Conservation (phyloP, 176 grass and related monocot genomes). For the Paspalum vaginatum region DNA sequence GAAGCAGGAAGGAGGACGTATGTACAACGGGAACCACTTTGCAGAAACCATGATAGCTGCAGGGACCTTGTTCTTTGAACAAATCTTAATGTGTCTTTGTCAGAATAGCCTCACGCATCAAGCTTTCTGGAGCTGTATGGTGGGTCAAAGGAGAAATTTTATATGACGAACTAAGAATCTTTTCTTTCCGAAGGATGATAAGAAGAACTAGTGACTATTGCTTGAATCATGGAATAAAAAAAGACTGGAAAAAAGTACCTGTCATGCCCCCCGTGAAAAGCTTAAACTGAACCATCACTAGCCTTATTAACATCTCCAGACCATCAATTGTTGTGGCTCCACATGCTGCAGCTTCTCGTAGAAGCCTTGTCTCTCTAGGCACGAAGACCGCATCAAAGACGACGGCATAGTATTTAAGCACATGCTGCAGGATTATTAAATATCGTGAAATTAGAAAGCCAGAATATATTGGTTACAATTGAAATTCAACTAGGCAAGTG, state of each 20-base stretch:
- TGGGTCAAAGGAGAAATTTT: constrained; percentile 27
- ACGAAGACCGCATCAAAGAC: constrained; percentile 92
- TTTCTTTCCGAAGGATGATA: neutral
- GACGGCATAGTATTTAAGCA: constrained; percentile 69
- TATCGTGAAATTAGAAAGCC: neutral
- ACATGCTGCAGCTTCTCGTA: constrained; percentile 76
- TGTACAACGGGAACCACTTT: constrained; percentile 11
- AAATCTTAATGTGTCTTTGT: constrained; percentile 53
- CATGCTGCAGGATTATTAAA: constrained; percentile 60
- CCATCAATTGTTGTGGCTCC: constrained; percentile 78
- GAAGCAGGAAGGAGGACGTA: neutral
- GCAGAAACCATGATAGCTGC: neutral
- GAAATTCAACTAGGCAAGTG: neutral
- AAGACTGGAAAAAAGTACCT: constrained; percentile 44
- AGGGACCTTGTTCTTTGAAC: constrained; percentile 24
- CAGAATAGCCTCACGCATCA: constrained; percentile 76
- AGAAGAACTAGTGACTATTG: constrained; percentile 23
- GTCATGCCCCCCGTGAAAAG: constrained; percentile 68
- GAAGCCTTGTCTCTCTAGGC: constrained; percentile 85
- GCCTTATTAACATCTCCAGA: constrained; percentile 94
- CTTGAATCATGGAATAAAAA: neutral
- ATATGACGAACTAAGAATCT: neutral
- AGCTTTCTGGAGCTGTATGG: constrained; percentile 61
- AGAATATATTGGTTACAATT: neutral
- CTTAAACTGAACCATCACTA: constrained; percentile 85